Evolutionary conservation across 139 green algal species (phyloP), one percentile per base, ranked within the genome.

Genomic region (Tetraselmis chui): DNA sequence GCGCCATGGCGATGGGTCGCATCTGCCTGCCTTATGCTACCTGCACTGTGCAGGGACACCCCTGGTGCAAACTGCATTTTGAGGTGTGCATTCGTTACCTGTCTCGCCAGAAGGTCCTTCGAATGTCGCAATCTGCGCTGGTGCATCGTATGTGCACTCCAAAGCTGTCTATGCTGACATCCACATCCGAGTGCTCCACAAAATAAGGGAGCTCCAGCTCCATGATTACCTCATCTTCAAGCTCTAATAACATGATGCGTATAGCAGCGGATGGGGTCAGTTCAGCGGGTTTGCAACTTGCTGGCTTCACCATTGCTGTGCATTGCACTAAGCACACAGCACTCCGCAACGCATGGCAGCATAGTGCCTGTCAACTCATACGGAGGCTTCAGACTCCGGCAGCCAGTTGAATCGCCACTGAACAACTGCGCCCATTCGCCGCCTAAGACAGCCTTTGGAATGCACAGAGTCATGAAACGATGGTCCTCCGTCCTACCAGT

Each of bases 161-260:
- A 0, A 45, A 32, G 1, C 83, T 31, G 0, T 25, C 30, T 32
- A 95, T 82, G 26, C 83, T 22, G n/a, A 94, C 87, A 0, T 67
- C 0, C 59, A 94, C 84, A 79, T 95, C 92, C 31, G 90, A 89
- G 1, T 77, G 30, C 11, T 92, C 86, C 28, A 93, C 93, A 90
- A 91, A 95, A 79, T 93, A 94, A 18, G 92, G 92, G 30, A 95
- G 75, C 75, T 86, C 83, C 2, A 94, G 28, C 76, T 94, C 89
- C 58, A 95, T 59, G n/a, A 90, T 75, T 1, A 91, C 84, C 32
- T 95, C 91, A 28, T 89, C 83, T 1, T 84, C 75, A 0, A 59
- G 83, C 76, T 93, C 90, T 80, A 80, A 32, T 75, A 86, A 32
- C 26, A 76, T n/a, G n/a, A n/a, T n/a, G n/a, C n/a, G n/a, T 31